A percentile compares a stretch with the other conserved stretches of the same genome.
Evolutionary conservation across 2,329 filamentous ascomycete species (phyloP).

Genomic region (Cylindrodendrum hubeiense): DNA sequence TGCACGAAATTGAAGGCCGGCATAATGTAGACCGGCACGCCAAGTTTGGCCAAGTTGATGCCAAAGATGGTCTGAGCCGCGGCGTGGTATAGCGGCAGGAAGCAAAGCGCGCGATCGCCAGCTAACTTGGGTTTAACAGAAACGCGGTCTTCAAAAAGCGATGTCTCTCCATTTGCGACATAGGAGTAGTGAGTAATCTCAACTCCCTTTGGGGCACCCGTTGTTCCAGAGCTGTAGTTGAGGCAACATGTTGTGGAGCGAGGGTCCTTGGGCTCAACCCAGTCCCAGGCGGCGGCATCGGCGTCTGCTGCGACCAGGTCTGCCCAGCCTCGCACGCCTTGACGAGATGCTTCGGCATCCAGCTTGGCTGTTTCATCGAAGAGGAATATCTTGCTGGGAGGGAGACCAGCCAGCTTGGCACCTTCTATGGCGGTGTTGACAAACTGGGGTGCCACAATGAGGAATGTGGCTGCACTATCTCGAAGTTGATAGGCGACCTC

Average conservation of each 20-base stretch:
- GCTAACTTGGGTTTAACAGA: slow-evolving; percentile 45
- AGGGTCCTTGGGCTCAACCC: slow-evolving; percentile 67
- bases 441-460: slow-evolving; percentile 71
- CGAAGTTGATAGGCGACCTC: slow-evolving; percentile 82
- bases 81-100: slow-evolving; percentile 83
- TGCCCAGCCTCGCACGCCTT: slow-evolving; percentile 67
- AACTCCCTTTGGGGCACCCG: slow-evolving; percentile 85
- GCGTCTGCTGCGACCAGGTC: slow-evolving; percentile 63
- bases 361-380: slow-evolving; percentile 66
- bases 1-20: slow-evolving; percentile 79
- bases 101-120: slow-evolving; percentile 63
- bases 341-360: neutral
- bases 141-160: slow-evolving; percentile 52
- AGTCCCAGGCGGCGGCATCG: slow-evolving; percentile 65
- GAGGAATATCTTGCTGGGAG: slow-evolving; percentile 70
- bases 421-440: slow-evolving; percentile 76
- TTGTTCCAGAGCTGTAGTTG: slow-evolving; percentile 84
- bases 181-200: slow-evolving; percentile 82
- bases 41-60: slow-evolving; percentile 65
- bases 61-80: slow-evolving; percentile 79
- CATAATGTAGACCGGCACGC: slow-evolving; percentile 81
- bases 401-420: slow-evolving; percentile 68
- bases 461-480: slow-evolving; percentile 75
- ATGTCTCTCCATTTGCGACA: slow-evolving; percentile 75
- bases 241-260: slow-evolving; percentile 72